These are phyloP conservation scores for Pterocarpus santalinus DNA, from an alignment of 306 rosid species.

Conservation along the genomic window DNA sequence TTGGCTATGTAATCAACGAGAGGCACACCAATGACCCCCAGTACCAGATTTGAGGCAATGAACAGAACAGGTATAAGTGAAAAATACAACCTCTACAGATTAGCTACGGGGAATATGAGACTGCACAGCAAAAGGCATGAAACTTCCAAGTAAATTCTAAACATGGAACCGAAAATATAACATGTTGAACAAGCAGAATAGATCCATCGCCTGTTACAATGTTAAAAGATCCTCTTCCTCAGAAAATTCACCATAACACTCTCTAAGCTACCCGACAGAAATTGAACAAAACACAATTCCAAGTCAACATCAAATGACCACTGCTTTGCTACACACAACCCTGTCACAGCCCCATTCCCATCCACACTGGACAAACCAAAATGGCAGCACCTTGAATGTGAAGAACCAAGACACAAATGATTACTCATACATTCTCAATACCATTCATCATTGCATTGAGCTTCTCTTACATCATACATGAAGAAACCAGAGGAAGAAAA, in stretches of 20 bases:
- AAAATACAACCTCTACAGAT: conserved; percentile 4
- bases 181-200: no score
- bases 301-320: no score
- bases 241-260: not conserved
- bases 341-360: not conserved
- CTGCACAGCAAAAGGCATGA: not conserved
- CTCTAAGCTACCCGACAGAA: no score
- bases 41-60: conserved; percentile 9
- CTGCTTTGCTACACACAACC: no score
- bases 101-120: not conserved
- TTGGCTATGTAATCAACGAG: not conserved
- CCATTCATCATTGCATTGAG: conserved; percentile 38
- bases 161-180: not conserved
- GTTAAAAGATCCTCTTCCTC: conserved; percentile 22
- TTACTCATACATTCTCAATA: not conserved
- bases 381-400: not conserved
- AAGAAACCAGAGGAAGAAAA: conserved; percentile 25
- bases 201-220: not conserved
- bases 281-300: no score
- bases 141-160: not conserved
- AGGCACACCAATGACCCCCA: no score
- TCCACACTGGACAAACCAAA: conserved; percentile 1
- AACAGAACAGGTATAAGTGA: not conserved
- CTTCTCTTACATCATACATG: conserved; percentile 30
- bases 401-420: not conserved